Conservation (phyloP, 306 rosid genomes). For the Pterocarpus macrocarpus region DNA sequence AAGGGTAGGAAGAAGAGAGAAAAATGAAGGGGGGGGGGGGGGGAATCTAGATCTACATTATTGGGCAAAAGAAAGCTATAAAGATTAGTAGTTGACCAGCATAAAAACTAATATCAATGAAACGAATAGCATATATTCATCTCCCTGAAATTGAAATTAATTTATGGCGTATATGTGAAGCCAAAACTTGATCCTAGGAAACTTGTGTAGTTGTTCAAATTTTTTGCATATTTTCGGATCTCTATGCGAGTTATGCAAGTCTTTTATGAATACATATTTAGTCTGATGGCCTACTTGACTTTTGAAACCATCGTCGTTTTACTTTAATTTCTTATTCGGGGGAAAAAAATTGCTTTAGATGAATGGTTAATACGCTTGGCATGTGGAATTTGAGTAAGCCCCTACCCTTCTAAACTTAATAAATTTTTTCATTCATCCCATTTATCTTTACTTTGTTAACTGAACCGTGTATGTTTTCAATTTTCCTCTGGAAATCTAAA, state of each 20-base stretch:
- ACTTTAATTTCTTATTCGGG: not conserved
- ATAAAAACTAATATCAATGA: not conserved
- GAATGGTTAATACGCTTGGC: not conserved
- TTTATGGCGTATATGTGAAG: not conserved
- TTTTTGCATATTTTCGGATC: not conserved
- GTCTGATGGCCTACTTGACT: not conserved
- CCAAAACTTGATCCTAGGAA: not conserved
- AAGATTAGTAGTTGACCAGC: not conserved
- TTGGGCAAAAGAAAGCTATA: no score
- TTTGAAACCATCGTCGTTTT: not conserved
- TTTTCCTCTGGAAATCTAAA: no score
- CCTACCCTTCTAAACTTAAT: not conserved
- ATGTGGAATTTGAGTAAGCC: not conserved
- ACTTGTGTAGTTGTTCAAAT: not conserved
- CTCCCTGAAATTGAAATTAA: not conserved
- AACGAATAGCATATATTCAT: conserved; percentile 17
- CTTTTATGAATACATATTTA: not conserved
- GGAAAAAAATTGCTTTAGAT: not conserved
- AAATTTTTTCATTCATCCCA: not conserved
- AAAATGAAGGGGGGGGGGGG: no score
- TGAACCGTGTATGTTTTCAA: not conserved
- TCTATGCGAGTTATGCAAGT: not conserved
- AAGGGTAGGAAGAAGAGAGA: no score
- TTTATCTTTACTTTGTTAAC: not conserved
- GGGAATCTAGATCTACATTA: no score